A percentile compares a stretch with the other conserved stretches of the same genome.
Evolutionary conservation across 768 basidiomycete species (phyloP).

Genomic region (Phallus indusiatus): DNA sequence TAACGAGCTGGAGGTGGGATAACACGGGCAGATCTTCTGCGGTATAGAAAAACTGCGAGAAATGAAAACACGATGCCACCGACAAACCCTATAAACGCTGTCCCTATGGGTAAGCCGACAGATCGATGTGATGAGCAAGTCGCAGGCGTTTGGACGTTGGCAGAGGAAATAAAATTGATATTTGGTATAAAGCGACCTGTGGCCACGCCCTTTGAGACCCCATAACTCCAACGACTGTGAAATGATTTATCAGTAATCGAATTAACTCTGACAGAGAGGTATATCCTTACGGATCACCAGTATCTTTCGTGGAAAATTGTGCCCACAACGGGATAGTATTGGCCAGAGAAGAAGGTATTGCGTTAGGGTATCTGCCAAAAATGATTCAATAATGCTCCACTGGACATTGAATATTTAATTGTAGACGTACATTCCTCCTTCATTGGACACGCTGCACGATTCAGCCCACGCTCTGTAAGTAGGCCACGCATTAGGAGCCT

Average conservation of each 20-base stretch:
- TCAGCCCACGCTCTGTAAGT: slow-evolving; percentile 4
- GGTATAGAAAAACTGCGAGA: background rate
- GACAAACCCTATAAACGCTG: slow-evolving; percentile 3
- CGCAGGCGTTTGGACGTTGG: background rate
- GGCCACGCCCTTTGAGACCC: slow-evolving; percentile 1
- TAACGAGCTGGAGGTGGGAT: slow-evolving; percentile 7
- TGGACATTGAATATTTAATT: background rate
- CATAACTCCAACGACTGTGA: slow-evolving; percentile 7
- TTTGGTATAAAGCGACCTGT: slow-evolving; percentile 1
- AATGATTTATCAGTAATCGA: background rate
- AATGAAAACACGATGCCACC: background rate
- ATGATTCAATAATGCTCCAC: background rate
- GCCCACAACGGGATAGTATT: slow-evolving; percentile 1
- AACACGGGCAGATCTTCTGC: slow-evolving; percentile 1
- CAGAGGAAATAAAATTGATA: background rate
- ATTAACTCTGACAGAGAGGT: background rate
- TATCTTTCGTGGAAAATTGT: background rate
- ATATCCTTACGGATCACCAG: slow-evolving; percentile 2
- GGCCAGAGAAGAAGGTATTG: background rate
- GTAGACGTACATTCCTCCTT: slow-evolving; percentile 1
- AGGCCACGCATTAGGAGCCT: slow-evolving; percentile 3
- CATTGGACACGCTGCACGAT: background rate
- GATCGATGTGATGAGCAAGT: background rate
- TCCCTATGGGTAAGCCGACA: slow-evolving; percentile 4
- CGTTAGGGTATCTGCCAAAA: background rate